Evolutionary conservation across 2,329 filamentous ascomycete species (phyloP).

Genomic region (Colletotrichum kahawae): DNA sequence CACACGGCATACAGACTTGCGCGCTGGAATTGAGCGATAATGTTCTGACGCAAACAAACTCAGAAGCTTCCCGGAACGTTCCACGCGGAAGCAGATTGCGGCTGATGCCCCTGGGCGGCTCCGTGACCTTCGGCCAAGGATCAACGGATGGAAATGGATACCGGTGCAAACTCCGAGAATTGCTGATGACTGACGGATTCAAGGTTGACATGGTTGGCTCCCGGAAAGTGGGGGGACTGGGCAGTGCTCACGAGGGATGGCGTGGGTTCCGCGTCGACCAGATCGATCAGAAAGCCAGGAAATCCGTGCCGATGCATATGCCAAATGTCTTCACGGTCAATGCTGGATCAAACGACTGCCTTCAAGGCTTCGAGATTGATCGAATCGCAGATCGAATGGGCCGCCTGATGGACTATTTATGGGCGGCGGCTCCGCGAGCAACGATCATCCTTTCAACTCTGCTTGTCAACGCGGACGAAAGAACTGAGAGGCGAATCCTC

Average conservation of each 20-base stretch:
- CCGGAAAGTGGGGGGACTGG: constrained; percentile 38
- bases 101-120: constrained; percentile 44
- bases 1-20: not conserved
- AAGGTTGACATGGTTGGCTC: constrained; percentile 42
- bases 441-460: not conserved
- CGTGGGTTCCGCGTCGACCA: constrained; percentile 37
- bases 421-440: not conserved
- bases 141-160: constrained; percentile 41
- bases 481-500: constrained; percentile 26
- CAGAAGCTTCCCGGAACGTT: not conserved
- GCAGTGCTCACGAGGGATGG: constrained; percentile 43
- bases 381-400: constrained; percentile 12
- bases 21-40: not conserved
- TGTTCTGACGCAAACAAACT: not conserved
- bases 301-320: constrained; percentile 29
- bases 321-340: constrained; percentile 44
- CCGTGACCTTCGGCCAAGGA: constrained; percentile 38
- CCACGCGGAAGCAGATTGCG: not conserved
- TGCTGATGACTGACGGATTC: constrained; percentile 34
- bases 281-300: constrained; percentile 33
- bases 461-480: not conserved
- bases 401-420: not conserved
- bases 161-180: constrained; percentile 37
- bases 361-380: constrained; percentile 32
- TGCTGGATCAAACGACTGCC: constrained; percentile 44